Evolutionary conservation across 345 rosid species (phyloP), one percentile per base, ranked within the genome.

Genomic region (Rhodomyrtus tomentosa): DNA sequence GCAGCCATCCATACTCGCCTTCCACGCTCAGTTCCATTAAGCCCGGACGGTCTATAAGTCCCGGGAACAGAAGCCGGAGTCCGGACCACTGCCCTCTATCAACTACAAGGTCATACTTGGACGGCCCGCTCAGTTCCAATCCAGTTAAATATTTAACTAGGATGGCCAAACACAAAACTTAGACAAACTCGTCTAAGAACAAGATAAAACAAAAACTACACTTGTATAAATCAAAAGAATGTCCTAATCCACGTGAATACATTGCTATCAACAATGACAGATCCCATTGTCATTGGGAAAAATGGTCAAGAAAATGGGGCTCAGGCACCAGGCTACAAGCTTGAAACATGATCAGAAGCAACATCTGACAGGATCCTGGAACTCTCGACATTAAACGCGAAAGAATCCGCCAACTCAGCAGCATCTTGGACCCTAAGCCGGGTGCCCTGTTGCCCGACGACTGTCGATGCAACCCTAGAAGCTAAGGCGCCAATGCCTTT

Each of bases 401-500:
- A 92, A 18, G 98, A 91, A 82, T 94, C 89, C 0, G 97, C 97
- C 50, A 96, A 86, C 83, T 89, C 90, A 55, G 88, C 86, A 0
- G 98, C 98, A 79, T 95, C 95, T 84, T 88, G 93, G 84, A 93
- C 93, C 83, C 95, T 82, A 51, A 95, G 99, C 68, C 99, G 92
- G 83, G 99, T 96, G 29, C 99, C 98, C 85, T 91, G 99, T 88
- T 96, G 99, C 50, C 93, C 90, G 2, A 96, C 95, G n/a, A 96
- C 98, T 0, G 97, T 95, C 83, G 99, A 94, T 52, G 99, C 98
- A 32, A 92, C 94, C 81, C 93, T 93, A 81, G 98, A 95, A 25
- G 99, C 99, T 89, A 95, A 87, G 40, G 95, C 55, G 79, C 99
- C 99, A 88, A 96, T 92, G 53, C 93, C 92, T 89, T 92, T 95